Evolutionary conservation across 140 eudicot species (phyloP).

Genomic region (Flaveria floridana): DNA sequence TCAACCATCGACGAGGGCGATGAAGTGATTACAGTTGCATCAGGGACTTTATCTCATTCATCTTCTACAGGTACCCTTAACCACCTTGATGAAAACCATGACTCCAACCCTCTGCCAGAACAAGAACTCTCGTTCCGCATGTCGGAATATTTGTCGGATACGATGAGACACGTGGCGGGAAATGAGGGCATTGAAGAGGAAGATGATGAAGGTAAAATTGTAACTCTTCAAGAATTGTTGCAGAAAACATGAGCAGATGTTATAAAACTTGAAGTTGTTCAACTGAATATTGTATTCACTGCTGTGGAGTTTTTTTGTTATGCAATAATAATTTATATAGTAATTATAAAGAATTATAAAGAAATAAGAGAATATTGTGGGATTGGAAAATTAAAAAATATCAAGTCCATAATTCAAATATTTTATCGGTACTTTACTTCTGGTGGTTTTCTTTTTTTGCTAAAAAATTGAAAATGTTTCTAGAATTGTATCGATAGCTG

Average conservation of each 20-base stretch:
- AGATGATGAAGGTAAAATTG: slow-evolving; percentile 33
- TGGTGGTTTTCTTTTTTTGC: no score
- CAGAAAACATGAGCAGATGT: slow-evolving; percentile 43
- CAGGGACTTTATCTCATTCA: slow-evolving; percentile 73
- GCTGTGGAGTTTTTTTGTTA: slow-evolving; percentile 3
- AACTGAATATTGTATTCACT: slow-evolving; percentile 14
- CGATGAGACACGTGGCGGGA: slow-evolving; percentile 31
- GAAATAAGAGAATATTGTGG: background rate
- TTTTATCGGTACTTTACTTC: no score
- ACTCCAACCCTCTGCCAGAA: slow-evolving; percentile 31
- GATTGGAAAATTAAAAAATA: no score
- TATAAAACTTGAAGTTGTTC: slow-evolving; percentile 13
- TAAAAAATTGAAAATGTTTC: no score
- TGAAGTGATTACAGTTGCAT: slow-evolving; percentile 73
- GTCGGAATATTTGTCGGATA: slow-evolving; percentile 47
- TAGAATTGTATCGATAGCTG: no score
- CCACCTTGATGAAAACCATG: slow-evolving; percentile 36
- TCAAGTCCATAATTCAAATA: no score
- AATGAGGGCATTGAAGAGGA: slow-evolving; percentile 36
- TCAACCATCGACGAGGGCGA: slow-evolving; percentile 78
- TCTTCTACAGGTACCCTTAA: slow-evolving; percentile 64
- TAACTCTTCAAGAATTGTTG: slow-evolving; percentile 57
- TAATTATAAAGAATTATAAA: background rate
- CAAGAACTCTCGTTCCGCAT: slow-evolving; percentile 53
- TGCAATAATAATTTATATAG: slow-evolving; percentile 1